A percentile compares a stretch with the other conserved stretches of the same genome.
Conservation (phyloP, 164 flowering plant species). For the Pachysandra terminalis region DNA sequence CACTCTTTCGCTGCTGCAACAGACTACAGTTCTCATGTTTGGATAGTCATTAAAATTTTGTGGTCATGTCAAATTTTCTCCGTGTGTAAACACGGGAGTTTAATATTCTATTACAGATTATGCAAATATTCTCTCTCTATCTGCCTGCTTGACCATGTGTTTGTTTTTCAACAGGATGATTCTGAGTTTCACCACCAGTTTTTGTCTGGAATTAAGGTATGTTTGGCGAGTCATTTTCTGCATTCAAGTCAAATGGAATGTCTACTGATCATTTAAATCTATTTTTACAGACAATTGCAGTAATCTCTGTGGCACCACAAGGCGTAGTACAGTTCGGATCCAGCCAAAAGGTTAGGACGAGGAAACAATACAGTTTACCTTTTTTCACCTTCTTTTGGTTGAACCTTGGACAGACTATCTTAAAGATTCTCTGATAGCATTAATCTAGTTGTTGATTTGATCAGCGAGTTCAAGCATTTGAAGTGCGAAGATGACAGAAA, state of each 20-base stretch:
- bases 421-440: neutral
- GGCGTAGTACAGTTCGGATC: conserved; percentile 87
- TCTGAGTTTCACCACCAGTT: conserved; percentile 46
- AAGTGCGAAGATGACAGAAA: neutral
- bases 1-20: neutral
- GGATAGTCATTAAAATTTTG: neutral
- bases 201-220: conserved; percentile 71
- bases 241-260: conserved; percentile 1
- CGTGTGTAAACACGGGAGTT: neutral
- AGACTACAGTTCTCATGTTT: conserved; percentile 1
- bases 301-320: conserved; percentile 52
- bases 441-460: neutral
- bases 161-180: conserved; percentile 38
- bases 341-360: conserved; percentile 54
- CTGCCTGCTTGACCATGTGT: conserved; percentile 3
- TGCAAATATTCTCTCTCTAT: neutral
- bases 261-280: conserved; percentile 9
- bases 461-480: neutral
- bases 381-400: neutral
- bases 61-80: neutral
- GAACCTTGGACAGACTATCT: neutral
- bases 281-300: conserved; percentile 74
- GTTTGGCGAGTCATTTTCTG: conserved; percentile 7
- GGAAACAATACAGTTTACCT: neutral
- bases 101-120: neutral